Conservation (phyloP, 495 filamentous ascomycete genomes). For the Clavariopsis aquatica region DNA sequence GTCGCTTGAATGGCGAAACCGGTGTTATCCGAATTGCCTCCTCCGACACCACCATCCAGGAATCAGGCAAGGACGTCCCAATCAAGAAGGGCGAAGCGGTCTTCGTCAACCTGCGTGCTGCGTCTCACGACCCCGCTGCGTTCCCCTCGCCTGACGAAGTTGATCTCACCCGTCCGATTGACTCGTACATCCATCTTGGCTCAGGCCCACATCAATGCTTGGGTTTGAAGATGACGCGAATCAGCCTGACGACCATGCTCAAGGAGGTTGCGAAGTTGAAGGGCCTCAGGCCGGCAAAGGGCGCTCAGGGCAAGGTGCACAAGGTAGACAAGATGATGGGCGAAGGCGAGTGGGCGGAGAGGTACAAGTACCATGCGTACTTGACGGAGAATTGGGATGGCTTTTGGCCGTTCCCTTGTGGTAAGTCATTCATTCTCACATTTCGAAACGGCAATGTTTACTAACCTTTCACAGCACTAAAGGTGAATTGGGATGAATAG, state of each 20-base stretch:
- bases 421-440: no score
- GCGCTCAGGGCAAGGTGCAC: slow-evolving; percentile 43
- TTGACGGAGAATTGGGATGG: slow-evolving; percentile 45
- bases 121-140: slow-evolving; percentile 37
- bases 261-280: slow-evolving; percentile 39
- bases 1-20: slow-evolving; percentile 43
- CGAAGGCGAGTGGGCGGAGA: slow-evolving; percentile 10
- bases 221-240: slow-evolving; percentile 41
- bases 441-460: no score
- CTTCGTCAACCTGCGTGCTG: slow-evolving; percentile 52
- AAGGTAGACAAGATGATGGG: slow-evolving; percentile 36
- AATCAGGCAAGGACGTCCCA: slow-evolving; percentile 47
- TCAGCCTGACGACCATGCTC: slow-evolving; percentile 46
- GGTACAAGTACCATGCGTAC: slow-evolving; percentile 38
- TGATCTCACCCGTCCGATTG: slow-evolving; percentile 36
- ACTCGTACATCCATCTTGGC: slow-evolving; percentile 44
- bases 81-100: slow-evolving; percentile 53
- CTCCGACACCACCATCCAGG: slow-evolving; percentile 46
- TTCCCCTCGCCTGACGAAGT: slow-evolving; percentile 43
- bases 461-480: no score
- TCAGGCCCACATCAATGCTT: slow-evolving; percentile 42
- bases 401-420: slow-evolving; percentile 44
- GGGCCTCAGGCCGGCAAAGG: slow-evolving; percentile 38
- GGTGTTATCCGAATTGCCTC: slow-evolving; percentile 37
- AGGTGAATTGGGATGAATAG: no score